Evolutionary conservation across 2,329 filamentous ascomycete genomes (phyloP).

Genomic region (Beauveria pseudobassiana): DNA sequence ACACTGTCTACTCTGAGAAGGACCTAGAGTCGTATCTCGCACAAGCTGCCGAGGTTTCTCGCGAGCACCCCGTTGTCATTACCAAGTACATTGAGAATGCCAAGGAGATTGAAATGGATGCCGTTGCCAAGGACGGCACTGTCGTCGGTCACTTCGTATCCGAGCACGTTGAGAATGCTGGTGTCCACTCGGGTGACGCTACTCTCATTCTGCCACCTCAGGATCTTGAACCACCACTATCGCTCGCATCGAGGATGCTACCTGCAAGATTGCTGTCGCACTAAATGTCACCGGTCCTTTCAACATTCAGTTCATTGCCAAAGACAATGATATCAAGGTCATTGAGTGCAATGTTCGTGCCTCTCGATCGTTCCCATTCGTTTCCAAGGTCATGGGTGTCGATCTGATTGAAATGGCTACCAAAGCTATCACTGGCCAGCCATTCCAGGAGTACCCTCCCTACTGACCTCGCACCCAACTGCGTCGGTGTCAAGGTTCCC

Average conservation of each 20-base stretch:
- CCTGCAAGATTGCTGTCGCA: constrained; percentile 86
- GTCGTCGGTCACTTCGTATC: constrained; percentile 96
- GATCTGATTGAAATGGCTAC: constrained; percentile 98
- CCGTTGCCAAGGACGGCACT: constrained; percentile 81
- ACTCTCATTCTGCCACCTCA: constrained; percentile 93
- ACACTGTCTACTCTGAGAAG: constrained; percentile 94
- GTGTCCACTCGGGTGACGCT: constrained; percentile 96
- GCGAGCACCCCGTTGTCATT: constrained; percentile 94
- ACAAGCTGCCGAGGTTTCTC: constrained; percentile 87
- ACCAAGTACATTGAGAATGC: constrained; percentile 99
- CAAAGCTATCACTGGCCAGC: constrained; percentile 85
- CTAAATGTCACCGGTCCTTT: constrained; percentile 94
- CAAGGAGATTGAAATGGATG: constrained; percentile 99
- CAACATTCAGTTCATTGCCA: constrained; percentile 99
- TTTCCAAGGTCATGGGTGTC: constrained; percentile 96
- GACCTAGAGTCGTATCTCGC: constrained; percentile 83
- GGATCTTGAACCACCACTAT: constrained; percentile 87
- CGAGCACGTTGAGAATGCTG: constrained; percentile 97
- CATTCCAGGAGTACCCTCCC: constrained; percentile 76
- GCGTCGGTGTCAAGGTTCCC: constrained; percentile 94
- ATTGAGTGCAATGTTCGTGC: constrained; percentile 98
- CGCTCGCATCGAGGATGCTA: constrained; percentile 85
- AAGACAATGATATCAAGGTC: constrained; percentile 99
- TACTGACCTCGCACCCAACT: constrained; percentile 66
- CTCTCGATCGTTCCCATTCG: constrained; percentile 93